Conservation (phyloP, 1,139 yeast species). For the Magnusiomyces paraingens region DNA sequence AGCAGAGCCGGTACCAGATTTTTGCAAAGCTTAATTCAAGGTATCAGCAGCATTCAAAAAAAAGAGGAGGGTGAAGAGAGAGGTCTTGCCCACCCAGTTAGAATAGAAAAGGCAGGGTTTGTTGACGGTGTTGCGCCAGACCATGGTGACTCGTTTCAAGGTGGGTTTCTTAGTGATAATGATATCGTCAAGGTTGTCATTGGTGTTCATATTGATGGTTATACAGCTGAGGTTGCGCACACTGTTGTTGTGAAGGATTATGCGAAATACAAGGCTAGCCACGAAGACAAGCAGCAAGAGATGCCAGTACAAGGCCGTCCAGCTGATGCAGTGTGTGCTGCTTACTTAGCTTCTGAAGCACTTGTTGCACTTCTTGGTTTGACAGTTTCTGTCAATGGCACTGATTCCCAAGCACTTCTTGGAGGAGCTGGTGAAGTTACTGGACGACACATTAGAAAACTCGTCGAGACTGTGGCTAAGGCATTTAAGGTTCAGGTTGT, state of each 20-base stretch:
- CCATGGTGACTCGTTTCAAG: constrained; percentile 52
- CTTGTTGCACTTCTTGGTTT: constrained; percentile 69
- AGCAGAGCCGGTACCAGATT: constrained; percentile 78
- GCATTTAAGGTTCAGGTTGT: constrained; percentile 76
- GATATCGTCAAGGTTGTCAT: constrained; percentile 77
- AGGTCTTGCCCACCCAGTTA: constrained; percentile 89
- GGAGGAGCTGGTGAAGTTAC: constrained; percentile 40
- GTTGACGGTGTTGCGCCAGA: constrained; percentile 83
- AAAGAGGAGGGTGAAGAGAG: constrained; percentile 36
- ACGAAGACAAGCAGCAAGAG: constrained; percentile 41
- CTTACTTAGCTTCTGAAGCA: constrained; percentile 83
- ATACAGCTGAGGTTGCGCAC: constrained; percentile 80
- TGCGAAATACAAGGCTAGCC: constrained; percentile 25
- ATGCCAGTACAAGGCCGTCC: constrained; percentile 78
- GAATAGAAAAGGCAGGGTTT: constrained; percentile 76
- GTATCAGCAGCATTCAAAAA: constrained; percentile 26
- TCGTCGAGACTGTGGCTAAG: constrained; percentile 77
- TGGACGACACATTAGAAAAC: constrained; percentile 60
- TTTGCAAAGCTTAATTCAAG: constrained; percentile 35
- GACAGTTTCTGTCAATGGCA: constrained; percentile 58
- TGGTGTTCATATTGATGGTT: constrained; percentile 94
- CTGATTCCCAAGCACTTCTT: constrained; percentile 48
- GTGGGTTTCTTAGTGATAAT: constrained; percentile 51
- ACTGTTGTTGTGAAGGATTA: constrained; percentile 72
- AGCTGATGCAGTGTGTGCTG: constrained; percentile 87